Conservation (phyloP, 2,329 filamentous ascomycete genomes). For the Pyrenophora teres region DNA sequence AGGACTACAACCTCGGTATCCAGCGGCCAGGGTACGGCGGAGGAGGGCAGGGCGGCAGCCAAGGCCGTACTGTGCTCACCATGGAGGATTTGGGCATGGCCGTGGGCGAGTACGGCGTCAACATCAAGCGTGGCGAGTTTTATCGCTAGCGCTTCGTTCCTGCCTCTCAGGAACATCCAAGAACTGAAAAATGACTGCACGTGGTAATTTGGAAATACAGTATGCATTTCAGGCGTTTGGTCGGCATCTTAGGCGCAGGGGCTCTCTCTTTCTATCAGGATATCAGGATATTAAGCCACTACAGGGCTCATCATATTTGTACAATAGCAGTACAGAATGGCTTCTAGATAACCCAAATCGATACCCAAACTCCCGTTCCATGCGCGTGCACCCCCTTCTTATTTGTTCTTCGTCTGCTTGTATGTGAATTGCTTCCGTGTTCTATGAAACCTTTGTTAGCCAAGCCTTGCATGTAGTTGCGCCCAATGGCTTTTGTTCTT, state of each 20-base stretch:
- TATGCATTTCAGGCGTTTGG: constrained; percentile 38
- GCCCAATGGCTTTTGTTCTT: not conserved
- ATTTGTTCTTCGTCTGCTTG: constrained; percentile 74
- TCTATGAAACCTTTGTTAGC: constrained; percentile 47
- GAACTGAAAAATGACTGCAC: constrained; percentile 4
- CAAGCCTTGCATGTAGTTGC: not conserved
- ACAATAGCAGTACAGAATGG: constrained; percentile 41
- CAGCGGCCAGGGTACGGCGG: constrained; percentile 66
- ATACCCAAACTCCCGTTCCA: constrained; percentile 45
- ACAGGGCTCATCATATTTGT: constrained; percentile 33
- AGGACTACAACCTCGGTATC: constrained; percentile 55
- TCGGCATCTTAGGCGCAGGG: constrained; percentile 25
- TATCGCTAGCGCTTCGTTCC: constrained; percentile 67
- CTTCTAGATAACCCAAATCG: constrained; percentile 35
- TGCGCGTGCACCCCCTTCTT: constrained; percentile 26
- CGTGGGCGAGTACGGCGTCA: constrained; percentile 95
- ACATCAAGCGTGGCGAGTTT: constrained; percentile 96
- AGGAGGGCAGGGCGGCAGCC: constrained; percentile 83
- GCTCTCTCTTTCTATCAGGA: constrained; percentile 8
- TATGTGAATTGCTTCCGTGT: constrained; percentile 71
- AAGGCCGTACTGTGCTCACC: constrained; percentile 91
- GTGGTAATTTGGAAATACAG: constrained; percentile 1
- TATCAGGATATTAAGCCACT: constrained; percentile 17
- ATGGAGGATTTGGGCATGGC: constrained; percentile 99
- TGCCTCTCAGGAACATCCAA: not conserved